Evolutionary conservation across 306 rosid genomes (phyloP).

Genomic region (Ceratonia siliqua): DNA sequence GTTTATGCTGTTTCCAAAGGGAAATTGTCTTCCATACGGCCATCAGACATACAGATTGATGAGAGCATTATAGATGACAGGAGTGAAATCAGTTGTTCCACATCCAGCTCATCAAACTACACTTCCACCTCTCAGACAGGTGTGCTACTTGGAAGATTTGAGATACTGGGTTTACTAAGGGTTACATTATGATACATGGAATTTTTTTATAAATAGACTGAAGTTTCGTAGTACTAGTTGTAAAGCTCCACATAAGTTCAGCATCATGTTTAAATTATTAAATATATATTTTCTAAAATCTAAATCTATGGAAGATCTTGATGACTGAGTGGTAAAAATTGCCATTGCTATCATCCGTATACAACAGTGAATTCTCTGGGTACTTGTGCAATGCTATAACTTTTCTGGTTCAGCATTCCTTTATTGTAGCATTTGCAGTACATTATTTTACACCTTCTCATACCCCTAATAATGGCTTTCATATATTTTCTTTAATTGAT

Average conservation of each 20-base stretch:
- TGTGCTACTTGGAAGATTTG: conserved; percentile 38
- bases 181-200: background rate
- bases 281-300: conserved; percentile 9
- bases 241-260: background rate
- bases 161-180: conserved; percentile 12
- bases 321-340: background rate
- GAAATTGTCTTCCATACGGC: conserved; percentile 63
- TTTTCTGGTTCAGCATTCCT: conserved; percentile 8
- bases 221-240: background rate
- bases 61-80: conserved; percentile 50
- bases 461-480: background rate
- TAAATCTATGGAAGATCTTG: background rate
- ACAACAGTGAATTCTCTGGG: background rate
- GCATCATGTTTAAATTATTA: background rate
- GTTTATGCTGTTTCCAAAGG: conserved; percentile 86
- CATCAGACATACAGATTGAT: conserved; percentile 51
- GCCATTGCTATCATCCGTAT: conserved; percentile 9
- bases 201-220: background rate
- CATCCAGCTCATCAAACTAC: conserved; percentile 51
- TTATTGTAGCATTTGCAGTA: conserved; percentile 6
- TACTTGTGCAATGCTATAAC: background rate
- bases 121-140: conserved; percentile 68
- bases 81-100: conserved; percentile 62
- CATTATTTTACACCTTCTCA: conserved; percentile 1
- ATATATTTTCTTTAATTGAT: background rate